A percentile compares a stretch with the other conserved stretches of the same genome.
Evolutionary conservation across 2,329 filamentous ascomycete species (phyloP).

Genomic region (Fusarium virguliforme): DNA sequence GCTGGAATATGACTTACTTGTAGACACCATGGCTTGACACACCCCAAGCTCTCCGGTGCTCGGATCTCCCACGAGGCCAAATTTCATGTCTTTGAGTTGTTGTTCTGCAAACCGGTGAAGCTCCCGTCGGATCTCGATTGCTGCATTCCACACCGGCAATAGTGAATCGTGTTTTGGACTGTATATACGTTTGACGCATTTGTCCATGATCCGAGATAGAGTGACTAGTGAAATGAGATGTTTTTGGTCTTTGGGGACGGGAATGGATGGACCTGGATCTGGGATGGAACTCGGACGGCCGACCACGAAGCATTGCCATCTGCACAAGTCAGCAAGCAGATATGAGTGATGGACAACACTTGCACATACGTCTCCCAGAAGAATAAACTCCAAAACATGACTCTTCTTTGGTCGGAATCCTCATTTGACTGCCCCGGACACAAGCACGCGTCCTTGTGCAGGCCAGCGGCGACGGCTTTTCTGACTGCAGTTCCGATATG

Average conservation of each 20-base stretch:
- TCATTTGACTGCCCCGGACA: constrained; percentile 53
- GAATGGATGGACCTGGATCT: constrained; percentile 56
- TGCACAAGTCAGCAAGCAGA: constrained; percentile 32
- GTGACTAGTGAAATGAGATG: constrained; percentile 57
- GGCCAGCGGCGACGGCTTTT: constrained; percentile 61
- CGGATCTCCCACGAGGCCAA: constrained; percentile 55
- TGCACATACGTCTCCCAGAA: constrained; percentile 61
- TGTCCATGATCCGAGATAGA: constrained; percentile 59
- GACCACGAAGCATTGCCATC: constrained; percentile 62
- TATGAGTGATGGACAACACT: background rate
- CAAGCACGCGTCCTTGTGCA: constrained; percentile 61
- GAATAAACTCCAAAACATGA: constrained; percentile 57
- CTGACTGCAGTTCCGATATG: constrained; percentile 59
- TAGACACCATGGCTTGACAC: constrained; percentile 59
- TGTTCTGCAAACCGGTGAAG: constrained; percentile 52
- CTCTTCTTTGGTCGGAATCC: constrained; percentile 56
- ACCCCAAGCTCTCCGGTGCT: constrained; percentile 59
- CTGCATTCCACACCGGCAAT: constrained; percentile 54
- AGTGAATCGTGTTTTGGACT: constrained; percentile 58
- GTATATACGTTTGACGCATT: constrained; percentile 60
- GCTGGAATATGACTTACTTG: constrained; percentile 52
- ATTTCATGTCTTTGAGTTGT: constrained; percentile 53
- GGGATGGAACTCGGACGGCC: constrained; percentile 61
- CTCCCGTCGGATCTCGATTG: constrained; percentile 53
- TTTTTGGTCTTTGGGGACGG: constrained; percentile 56